Conservation (phyloP, 371 early-diverging fungal genomes). For the Batkoa obscura region DNA sequence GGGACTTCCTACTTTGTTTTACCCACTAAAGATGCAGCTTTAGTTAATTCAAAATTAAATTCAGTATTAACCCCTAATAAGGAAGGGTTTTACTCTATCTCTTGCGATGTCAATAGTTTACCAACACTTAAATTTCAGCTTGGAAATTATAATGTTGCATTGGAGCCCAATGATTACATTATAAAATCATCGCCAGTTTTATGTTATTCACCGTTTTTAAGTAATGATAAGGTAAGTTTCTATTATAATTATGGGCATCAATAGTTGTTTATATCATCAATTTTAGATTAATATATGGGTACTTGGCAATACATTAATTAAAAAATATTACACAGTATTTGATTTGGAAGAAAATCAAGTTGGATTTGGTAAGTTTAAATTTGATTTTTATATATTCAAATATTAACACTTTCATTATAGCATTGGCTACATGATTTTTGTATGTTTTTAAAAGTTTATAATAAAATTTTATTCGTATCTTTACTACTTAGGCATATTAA, state of each 20-base stretch:
- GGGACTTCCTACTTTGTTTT: constrained; percentile 64
- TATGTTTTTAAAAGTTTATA: no score
- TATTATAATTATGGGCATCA: constrained; percentile 82
- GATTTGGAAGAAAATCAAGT: constrained; percentile 67
- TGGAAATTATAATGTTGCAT: constrained; percentile 28
- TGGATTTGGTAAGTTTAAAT: constrained; percentile 18
- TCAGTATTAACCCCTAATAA: constrained; percentile 30
- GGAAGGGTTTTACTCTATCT: no score
- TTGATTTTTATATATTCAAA: no score
- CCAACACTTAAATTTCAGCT: constrained; percentile 62
- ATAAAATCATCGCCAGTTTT: no score
- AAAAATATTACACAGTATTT: constrained; percentile 80
- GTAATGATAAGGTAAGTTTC: no score
- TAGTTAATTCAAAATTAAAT: constrained; percentile 73
- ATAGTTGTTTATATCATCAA: constrained; percentile 72
- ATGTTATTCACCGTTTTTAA: no score
- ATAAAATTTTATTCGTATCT: no score
- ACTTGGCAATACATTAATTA: constrained; percentile 81
- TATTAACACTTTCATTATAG: no score
- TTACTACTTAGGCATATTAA: no score
- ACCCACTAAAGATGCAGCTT: constrained; percentile 50
- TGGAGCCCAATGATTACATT: constrained; percentile 55
- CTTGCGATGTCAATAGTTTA: no score
- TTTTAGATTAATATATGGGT: constrained; percentile 49
- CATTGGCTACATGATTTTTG: no score